Percentiles rank a stretch among this genome's conserved stretches.
These are phyloP conservation scores for Populus nigra DNA, from an alignment of 345 rosid species.

Conservation along the genomic window DNA sequence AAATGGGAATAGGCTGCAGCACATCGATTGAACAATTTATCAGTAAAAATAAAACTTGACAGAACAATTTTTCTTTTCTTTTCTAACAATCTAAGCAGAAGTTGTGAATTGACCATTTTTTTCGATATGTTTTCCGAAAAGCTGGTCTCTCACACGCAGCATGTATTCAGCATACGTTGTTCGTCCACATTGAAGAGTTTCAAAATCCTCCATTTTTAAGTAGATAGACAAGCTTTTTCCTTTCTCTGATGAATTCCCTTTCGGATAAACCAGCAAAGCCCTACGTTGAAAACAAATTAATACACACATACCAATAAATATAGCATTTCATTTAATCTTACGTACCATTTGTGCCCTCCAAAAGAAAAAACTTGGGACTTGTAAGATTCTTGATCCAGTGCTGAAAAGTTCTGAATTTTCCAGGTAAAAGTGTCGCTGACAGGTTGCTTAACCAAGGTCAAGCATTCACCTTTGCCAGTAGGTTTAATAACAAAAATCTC, in stretches of 20 bases:
- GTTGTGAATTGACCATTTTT: neutral
- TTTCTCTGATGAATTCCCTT: neutral
- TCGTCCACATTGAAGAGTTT: neutral
- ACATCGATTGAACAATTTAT: neutral
- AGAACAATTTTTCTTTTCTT: neutral
- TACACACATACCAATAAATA: no score
- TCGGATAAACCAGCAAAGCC: neutral
- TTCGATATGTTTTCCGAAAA: neutral
- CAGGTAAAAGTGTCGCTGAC: neutral
- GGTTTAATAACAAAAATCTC: constrained; percentile 5
- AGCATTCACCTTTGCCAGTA: neutral
- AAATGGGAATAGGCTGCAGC: neutral
- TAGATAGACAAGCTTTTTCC: neutral
- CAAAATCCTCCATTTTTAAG: neutral
- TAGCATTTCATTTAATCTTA: neutral
- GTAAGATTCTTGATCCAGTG: no score
- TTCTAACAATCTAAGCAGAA: no score
- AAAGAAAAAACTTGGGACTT: neutral
- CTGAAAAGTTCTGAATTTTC: neutral
- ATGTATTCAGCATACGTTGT: neutral
- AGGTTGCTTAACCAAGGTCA: neutral
- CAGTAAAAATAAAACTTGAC: neutral
- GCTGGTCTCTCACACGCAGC: neutral
- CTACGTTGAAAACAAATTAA: neutral
- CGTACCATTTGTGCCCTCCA: constrained; percentile 10